phyloP scores from a whole-genome alignment of 257 asterid genomes.

The Mitragyna speciosa region DNA sequence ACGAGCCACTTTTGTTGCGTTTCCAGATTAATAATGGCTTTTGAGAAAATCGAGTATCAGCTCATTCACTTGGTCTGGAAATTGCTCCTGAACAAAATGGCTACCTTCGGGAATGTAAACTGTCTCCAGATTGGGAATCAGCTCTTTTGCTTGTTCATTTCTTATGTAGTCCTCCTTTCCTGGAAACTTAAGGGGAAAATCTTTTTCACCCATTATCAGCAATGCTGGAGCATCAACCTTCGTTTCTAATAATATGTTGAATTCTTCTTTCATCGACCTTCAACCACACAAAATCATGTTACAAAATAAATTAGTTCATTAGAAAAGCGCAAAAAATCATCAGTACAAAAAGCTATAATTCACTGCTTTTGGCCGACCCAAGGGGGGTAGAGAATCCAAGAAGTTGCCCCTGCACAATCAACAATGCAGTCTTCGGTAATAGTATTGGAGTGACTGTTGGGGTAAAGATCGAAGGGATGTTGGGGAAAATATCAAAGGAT shows the following conservation, averaged over 20 bases:
- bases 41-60: constrained; percentile 50
- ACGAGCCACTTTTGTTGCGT: not conserved
- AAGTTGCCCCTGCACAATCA: no score
- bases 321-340: not conserved
- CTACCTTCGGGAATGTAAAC: constrained; percentile 54
- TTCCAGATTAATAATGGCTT: constrained; percentile 20
- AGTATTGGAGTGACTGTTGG: no score
- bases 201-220: constrained; percentile 62
- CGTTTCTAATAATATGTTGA: constrained; percentile 19
- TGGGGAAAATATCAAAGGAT: no score
- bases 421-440: no score
- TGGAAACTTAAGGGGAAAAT: constrained; percentile 51
- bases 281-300: not conserved
- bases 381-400: no score
- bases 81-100: constrained; percentile 76
- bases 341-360: not conserved
- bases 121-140: constrained; percentile 55
- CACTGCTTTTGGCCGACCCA: no score
- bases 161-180: constrained; percentile 47
- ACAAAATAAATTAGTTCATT: not conserved
- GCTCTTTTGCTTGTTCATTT: constrained; percentile 39
- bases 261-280: constrained; percentile 26
- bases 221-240: constrained; percentile 45
- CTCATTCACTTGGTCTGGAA: constrained; percentile 49
- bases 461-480: no score